phyloP scores from a whole-genome alignment of 768 basidiomycete species.

The Suillus subalutaceus region DNA sequence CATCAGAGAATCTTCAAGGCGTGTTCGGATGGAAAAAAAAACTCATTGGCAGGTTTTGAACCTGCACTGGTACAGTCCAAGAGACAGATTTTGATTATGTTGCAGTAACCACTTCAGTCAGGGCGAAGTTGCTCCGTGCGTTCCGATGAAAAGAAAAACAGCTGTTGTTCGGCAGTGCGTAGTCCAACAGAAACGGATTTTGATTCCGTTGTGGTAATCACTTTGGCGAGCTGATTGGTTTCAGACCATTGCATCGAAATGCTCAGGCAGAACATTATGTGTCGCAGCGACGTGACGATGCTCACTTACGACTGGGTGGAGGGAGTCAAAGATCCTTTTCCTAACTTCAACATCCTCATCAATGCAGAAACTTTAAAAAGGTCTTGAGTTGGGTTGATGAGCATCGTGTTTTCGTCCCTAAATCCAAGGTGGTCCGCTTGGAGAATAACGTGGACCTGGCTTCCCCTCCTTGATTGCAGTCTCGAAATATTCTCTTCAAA shows the following conservation, averaged over 20 bases:
- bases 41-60: too few species aligned
- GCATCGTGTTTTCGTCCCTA: neutral
- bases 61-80: too few species aligned
- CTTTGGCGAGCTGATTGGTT: neutral
- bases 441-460: neutral
- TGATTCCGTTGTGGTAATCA: too few species aligned
- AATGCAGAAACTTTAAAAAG: constrained; percentile 3
- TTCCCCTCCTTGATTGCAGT: neutral
- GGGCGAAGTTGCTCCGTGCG: too few species aligned
- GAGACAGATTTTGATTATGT: too few species aligned
- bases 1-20: too few species aligned
- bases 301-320: constrained; percentile 16
- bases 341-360: constrained; percentile 1
- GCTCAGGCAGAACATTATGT: constrained; percentile 17
- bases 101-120: too few species aligned
- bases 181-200: too few species aligned
- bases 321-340: neutral
- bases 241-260: constrained; percentile 16
- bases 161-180: too few species aligned
- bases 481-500: neutral
- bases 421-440: neutral
- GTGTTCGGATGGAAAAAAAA: too few species aligned
- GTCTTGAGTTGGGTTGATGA: neutral
- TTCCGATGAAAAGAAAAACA: too few species aligned
- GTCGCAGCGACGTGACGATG: constrained; percentile 13